Evolutionary conservation across 2,329 filamentous ascomycete species (phyloP).

Genomic region (Catunica adiposa): DNA sequence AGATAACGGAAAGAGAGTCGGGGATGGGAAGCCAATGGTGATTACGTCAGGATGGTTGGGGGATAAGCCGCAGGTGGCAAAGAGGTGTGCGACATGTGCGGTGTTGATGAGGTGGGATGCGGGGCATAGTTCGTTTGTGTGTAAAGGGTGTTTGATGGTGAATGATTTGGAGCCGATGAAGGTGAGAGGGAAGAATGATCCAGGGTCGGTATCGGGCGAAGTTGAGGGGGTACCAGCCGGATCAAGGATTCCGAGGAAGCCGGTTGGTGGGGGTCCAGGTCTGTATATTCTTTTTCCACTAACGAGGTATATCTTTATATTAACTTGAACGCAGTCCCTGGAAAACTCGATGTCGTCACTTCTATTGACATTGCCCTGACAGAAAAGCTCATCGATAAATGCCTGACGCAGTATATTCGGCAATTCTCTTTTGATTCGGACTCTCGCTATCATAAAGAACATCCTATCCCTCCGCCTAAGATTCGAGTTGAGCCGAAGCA

Average conservation of each 20-base stretch:
- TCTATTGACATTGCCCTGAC: background rate
- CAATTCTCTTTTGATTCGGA: no score
- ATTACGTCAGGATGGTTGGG: background rate
- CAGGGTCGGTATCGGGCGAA: background rate
- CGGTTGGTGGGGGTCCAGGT: background rate
- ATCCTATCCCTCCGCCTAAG: no score
- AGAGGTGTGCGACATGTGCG: background rate
- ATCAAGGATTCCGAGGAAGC: background rate
- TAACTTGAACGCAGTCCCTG: background rate
- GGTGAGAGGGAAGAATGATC: background rate
- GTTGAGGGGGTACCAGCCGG: background rate
- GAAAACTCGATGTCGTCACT: background rate
- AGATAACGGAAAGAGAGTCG: background rate
- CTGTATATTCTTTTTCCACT: background rate
- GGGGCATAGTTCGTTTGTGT: background rate
- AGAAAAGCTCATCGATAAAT: background rate
- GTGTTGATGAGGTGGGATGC: background rate
- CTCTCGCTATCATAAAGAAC: no score
- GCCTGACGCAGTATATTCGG: background rate
- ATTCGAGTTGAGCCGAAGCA: constrained; percentile 16
- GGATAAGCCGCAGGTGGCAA: background rate
- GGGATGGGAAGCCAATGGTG: background rate
- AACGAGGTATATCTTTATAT: background rate
- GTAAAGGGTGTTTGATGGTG: background rate
- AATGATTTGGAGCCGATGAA: background rate